These are phyloP conservation scores for Comarum palustre DNA, from an alignment of 306 rosid species.

Conservation along the genomic window DNA sequence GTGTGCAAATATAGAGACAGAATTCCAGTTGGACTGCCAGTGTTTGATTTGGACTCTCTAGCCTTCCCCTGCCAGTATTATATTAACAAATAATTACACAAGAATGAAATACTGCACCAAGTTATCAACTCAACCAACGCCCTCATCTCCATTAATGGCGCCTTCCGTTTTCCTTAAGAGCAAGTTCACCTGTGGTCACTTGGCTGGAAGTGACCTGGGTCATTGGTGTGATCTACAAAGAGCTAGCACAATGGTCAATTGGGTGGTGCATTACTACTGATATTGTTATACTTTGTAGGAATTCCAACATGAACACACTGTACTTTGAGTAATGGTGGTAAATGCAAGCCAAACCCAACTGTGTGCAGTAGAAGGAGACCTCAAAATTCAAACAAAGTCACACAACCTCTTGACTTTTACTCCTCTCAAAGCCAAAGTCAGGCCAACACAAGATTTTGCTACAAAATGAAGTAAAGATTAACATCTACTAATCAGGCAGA, in stretches of 20 bases:
- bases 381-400: background rate
- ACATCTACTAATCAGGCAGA: background rate
- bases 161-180: too few species aligned
- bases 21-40: background rate
- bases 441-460: background rate
- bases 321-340: background rate
- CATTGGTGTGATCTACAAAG: too few species aligned
- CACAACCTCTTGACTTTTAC: background rate
- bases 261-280: background rate
- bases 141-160: background rate
- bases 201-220: too few species aligned
- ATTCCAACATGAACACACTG: background rate
- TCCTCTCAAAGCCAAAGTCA: background rate
- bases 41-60: background rate
- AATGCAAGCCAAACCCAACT: constrained; percentile 3
- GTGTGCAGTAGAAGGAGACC: background rate
- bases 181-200: too few species aligned
- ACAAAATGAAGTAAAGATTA: background rate
- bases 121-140: background rate
- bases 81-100: background rate
- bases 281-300: background rate
- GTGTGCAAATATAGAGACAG: constrained; percentile 15
- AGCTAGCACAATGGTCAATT: background rate
- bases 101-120: background rate
- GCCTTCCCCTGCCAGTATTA: background rate